Evolutionary conservation across 768 basidiomycete genomes (phyloP).

Genomic region (Fomitopsis serialis): DNA sequence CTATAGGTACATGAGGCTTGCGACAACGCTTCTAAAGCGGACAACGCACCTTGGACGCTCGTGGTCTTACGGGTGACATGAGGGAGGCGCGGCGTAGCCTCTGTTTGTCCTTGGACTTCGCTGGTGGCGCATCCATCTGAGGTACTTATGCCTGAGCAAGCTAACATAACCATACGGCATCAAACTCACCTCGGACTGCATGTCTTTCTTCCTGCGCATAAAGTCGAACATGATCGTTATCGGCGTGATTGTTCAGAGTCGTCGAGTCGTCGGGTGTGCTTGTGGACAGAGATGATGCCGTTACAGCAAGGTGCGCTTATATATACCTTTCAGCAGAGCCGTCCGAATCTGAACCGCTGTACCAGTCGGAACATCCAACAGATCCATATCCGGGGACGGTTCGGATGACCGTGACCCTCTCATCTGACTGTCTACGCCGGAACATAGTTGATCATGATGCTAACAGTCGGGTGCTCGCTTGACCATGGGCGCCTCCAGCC

Average conservation of each 20-base stretch:
- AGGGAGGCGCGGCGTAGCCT: too few relatives aligned
- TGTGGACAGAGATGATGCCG: neutral
- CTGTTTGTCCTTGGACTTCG: neutral
- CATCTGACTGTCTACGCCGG: neutral
- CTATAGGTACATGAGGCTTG: neutral
- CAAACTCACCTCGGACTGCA: neutral
- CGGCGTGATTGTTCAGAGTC: too few relatives aligned
- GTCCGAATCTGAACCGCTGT: conserved; percentile 1
- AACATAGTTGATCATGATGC: conserved; percentile 2
- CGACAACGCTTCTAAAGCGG: too few relatives aligned
- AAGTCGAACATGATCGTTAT: conserved; percentile 11
- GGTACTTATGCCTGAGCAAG: neutral
- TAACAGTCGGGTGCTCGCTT: neutral
- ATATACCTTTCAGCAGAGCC: neutral
- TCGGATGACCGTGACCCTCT: conserved; percentile 3
- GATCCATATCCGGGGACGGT: neutral
- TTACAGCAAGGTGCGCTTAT: neutral
- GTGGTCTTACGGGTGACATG: too few relatives aligned
- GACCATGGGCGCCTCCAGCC: neutral
- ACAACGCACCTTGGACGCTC: too few relatives aligned
- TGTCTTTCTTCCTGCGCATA: conserved; percentile 8
- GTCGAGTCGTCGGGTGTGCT: too few relatives aligned
- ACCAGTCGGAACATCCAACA: neutral
- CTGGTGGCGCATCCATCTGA: neutral
- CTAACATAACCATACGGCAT: neutral